These are phyloP conservation scores for Zasmidium angulare DNA, from an alignment of 2,329 filamentous ascomycete species.

Conservation along the genomic window DNA sequence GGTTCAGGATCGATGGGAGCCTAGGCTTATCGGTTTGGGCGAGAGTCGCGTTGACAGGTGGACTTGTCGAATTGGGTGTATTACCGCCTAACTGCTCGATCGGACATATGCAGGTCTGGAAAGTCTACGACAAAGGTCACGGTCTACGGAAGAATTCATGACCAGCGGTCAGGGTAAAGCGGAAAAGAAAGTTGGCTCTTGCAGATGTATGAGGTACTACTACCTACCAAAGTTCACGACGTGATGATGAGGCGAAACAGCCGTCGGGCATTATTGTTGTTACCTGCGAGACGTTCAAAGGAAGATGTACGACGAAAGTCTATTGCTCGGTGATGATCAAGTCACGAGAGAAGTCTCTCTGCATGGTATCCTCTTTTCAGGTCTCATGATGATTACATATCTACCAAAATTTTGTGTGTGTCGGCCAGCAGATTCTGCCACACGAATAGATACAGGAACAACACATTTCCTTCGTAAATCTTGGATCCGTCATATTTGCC, in stretches of 20 bases:
- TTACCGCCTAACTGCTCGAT: background rate
- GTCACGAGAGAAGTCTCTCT: background rate
- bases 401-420: conserved; percentile 3
- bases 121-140: background rate
- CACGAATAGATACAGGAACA: conserved; percentile 4
- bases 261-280: background rate
- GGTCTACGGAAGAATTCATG: too few species aligned
- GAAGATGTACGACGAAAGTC: too few species aligned
- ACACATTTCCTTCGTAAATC: background rate
- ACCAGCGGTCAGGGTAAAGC: background rate
- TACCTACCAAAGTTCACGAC: conserved; percentile 1
- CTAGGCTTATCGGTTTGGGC: background rate
- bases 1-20: background rate
- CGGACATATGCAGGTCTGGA: conserved; percentile 4
- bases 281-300: background rate
- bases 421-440: background rate
- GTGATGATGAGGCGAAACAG: background rate
- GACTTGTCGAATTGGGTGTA: conserved; percentile 4
- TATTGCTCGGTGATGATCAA: too few species aligned
- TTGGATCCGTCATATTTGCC: background rate
- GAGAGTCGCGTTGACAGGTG: conserved; percentile 1
- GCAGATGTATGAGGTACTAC: background rate
- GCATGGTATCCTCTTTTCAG: background rate
- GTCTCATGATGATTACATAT: conserved; percentile 12
- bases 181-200: background rate